Conservation (phyloP, 768 basidiomycete species). For the Rhodotorula kratochvilovae region DNA sequence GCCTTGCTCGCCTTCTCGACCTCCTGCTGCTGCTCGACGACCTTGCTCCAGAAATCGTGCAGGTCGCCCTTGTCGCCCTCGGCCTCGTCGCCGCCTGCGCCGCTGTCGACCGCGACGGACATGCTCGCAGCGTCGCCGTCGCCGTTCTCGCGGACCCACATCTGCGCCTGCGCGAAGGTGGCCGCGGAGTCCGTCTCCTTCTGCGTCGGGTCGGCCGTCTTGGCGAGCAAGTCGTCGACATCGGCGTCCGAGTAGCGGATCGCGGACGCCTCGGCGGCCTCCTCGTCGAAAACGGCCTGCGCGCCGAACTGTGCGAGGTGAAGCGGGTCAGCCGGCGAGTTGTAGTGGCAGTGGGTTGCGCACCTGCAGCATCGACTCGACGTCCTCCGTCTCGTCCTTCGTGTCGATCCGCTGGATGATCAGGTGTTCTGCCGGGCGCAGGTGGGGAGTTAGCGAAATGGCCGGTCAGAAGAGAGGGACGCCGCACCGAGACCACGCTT, state of each 20-base stretch:
- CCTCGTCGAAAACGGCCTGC: constrained; percentile 27
- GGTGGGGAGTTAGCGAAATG: constrained; percentile 1
- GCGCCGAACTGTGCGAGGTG: constrained; percentile 28
- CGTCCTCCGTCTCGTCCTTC: constrained; percentile 67
- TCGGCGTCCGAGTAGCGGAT: constrained; percentile 28
- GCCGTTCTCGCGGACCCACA: constrained; percentile 80
- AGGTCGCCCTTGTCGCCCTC: constrained; percentile 51
- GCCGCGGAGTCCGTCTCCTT: constrained; percentile 10
- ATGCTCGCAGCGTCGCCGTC: constrained; percentile 51
- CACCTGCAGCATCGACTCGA: constrained; percentile 69
- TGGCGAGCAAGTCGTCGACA: constrained; percentile 44
- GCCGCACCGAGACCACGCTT: constrained; percentile 62
- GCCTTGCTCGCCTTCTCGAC: constrained; percentile 10
- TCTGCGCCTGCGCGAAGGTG: constrained; percentile 80
- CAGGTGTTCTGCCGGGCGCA: constrained; percentile 25
- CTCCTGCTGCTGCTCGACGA: constrained; percentile 49
- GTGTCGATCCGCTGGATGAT: constrained; percentile 35
- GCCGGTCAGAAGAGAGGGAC: constrained; percentile 68
- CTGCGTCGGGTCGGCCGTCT: constrained; percentile 20
- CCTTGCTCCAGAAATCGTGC: constrained; percentile 75
- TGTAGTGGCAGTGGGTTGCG: too few species aligned
- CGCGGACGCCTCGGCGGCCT: constrained; percentile 8
- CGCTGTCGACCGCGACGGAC: constrained; percentile 52
- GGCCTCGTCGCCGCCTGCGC: constrained; percentile 50
- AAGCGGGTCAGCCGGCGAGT: too few species aligned